Evolutionary conservation across 768 basidiomycete species (phyloP).

Genomic region (Termitomyces bulborhizus): DNA sequence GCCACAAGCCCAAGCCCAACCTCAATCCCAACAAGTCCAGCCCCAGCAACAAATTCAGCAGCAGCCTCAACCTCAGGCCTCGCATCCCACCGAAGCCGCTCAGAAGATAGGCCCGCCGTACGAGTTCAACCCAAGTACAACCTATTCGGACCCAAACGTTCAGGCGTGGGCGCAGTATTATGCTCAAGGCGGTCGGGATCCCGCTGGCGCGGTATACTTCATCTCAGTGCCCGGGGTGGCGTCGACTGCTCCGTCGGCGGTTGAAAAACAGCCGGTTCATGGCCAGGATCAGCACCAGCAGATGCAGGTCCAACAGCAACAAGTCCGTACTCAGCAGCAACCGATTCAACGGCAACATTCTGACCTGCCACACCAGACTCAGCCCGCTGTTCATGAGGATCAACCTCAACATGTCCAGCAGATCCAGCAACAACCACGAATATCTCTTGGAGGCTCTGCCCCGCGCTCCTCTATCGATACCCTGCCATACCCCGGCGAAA

Average conservation of each 20-base stretch:
- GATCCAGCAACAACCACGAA: conserved; percentile 4
- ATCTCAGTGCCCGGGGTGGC: conserved; percentile 70
- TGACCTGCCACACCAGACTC: conserved; percentile 2
- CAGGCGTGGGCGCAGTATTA: conserved; percentile 89
- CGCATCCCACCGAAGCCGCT: conserved; percentile 19
- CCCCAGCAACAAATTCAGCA: conserved; percentile 15
- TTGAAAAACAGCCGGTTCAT: conserved; percentile 9
- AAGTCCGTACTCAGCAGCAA: conserved; percentile 8
- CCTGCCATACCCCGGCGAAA: conserved; percentile 17
- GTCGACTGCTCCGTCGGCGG: conserved; percentile 23
- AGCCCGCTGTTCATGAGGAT: conserved; percentile 1
- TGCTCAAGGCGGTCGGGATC: conserved; percentile 69
- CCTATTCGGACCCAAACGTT: conserved; percentile 74
- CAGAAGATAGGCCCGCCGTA: conserved; percentile 39
- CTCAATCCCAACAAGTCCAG: conserved; percentile 19
- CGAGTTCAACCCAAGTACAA: conserved; percentile 55
- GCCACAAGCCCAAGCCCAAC: conserved; percentile 16
- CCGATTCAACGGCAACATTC: conserved; percentile 10
- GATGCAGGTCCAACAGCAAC: conserved; percentile 14
- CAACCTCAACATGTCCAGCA: conserved; percentile 1
- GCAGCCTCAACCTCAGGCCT: conserved; percentile 12
- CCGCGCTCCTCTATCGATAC: conserved; percentile 5
- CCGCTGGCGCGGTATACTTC: conserved; percentile 77
- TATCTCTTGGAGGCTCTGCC: neutral
- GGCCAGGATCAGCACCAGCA: conserved; percentile 15